Evolutionary conservation across 2,329 filamentous ascomycete species (phyloP).

Genomic region (Colletotrichum destructivum): DNA sequence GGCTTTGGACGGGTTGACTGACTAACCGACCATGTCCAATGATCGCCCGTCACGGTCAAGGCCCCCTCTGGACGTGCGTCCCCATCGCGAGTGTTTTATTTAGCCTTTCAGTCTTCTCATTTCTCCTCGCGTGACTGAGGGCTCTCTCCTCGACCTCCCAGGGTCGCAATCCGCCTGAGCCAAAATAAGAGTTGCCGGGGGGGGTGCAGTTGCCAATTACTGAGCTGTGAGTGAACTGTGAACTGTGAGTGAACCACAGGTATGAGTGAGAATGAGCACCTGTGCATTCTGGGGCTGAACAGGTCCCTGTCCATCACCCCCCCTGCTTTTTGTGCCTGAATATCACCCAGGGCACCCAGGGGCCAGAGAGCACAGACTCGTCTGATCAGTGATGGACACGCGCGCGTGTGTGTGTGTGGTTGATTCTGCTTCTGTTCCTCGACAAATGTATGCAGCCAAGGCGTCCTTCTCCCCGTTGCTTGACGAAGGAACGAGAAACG

Average conservation of each 20-base stretch:
- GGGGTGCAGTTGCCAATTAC: no score
- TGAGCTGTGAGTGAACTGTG: no score
- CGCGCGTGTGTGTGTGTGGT: neutral
- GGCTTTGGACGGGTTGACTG: conserved; percentile 4
- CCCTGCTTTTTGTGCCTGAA: no score
- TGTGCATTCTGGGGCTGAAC: no score
- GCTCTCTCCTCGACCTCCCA: neutral
- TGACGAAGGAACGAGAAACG: neutral
- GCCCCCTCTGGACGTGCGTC: no score
- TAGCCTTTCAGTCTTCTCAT: neutral
- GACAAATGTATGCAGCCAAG: neutral
- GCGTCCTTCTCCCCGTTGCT: neutral
- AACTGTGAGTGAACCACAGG: no score
- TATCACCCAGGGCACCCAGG: no score
- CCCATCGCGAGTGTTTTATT: neutral
- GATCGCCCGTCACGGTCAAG: neutral
- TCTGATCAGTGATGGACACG: neutral
- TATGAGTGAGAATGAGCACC: no score
- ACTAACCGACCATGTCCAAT: conserved; percentile 13
- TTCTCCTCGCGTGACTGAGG: neutral
- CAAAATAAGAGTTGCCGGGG: neutral
- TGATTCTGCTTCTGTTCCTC: neutral
- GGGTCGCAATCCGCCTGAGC: neutral
- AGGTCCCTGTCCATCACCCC: no score
- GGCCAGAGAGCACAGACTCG: conserved; percentile 13